Base-by-base conservation (phyloP, 768 basidiomycete genomes). In the Kwoniella sp. region DNA sequence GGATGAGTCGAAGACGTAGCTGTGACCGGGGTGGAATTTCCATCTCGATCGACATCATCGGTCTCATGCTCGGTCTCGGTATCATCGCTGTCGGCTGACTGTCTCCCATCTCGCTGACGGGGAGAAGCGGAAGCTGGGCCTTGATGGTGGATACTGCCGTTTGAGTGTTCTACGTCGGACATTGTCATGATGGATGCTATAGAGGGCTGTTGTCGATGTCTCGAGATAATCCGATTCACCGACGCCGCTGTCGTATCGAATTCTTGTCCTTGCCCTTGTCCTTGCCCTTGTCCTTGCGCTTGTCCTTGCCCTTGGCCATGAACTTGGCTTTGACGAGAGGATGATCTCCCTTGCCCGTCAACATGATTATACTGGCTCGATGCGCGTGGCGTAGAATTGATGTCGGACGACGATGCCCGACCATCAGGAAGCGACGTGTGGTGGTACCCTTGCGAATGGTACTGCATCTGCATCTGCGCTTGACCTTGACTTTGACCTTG, bases 131-230 rank as follows among this genome's bases (percentile, higher is more conserved):
- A 33, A 33, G 33, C 6, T 33, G 33, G 13, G 7, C 6, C 6
- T 33, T 6, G 7, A 33, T 9, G 40, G 3, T 44, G 40, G 4
- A 44, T 9, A 19, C 40, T 19, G 17, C 40, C 37, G 33, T 55
- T 55, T 9, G 55, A 44, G 9, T 49, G 33, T 21, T 49, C 24
- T 3, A 25, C 36, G n/a, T 64, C 62, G 19, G 77, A 53, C 63
- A 80, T 80, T 9, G 90, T 89, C 80, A 90, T 82, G 63, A 89
- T 86, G 27, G 89, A 90, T 0, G 87, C 87, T 60, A 90, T 85
- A 0, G 90, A 90, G 0, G 87, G 86, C 57, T 91, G 79, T 68
- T 77, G 76, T 15, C 76, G 72, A 70, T 70, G 73, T 53, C 71
- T 33, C 26, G 49, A 60, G 4, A 72, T 63, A 22, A 71, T 68